These are phyloP conservation scores for Sphagnum contortum DNA, from an alignment of 225 moss, liverwort and hornwort genomes.

Conservation along the genomic window DNA sequence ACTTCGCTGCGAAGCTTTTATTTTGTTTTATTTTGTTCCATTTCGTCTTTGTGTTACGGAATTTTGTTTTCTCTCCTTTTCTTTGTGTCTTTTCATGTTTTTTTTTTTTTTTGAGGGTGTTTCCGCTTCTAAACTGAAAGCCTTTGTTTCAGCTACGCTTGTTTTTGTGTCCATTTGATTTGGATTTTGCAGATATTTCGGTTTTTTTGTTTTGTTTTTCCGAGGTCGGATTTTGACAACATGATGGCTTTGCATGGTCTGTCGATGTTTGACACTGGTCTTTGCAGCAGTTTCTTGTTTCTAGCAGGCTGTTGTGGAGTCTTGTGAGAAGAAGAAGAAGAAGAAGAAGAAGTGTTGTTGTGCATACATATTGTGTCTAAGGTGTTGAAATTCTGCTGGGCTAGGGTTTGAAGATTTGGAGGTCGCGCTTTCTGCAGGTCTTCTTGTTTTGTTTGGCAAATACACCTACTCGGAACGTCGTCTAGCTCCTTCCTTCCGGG, in stretches of 20 bases:
- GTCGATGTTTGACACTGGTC: constrained; percentile 15
- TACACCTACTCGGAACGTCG: not conserved
- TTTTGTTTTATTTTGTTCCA: no score
- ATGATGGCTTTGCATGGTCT: constrained; percentile 20
- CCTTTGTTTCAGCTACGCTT: no score
- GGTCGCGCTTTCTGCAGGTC: not conserved
- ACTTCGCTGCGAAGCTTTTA: no score
- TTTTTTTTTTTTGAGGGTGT: no score
- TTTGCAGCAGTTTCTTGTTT: no score
- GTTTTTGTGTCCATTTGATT: no score
- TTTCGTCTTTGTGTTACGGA: no score
- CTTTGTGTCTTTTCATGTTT: no score
- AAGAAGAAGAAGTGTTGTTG: not conserved
- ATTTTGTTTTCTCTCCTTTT: no score
- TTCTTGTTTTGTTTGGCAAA: not conserved
- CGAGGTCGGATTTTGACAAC: not conserved
- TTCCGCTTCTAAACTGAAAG: no score
- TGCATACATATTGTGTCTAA: not conserved
- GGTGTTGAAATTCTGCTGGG: not conserved
- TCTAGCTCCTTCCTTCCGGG: not conserved
- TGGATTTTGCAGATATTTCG: no score
- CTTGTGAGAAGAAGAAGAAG: constrained; percentile 1
- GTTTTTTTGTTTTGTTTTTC: no score
- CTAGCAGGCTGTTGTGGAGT: constrained; percentile 6
- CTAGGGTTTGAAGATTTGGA: not conserved